Evolutionary conservation across 192 early-diverging fungal species (phyloP), one percentile per base, ranked within the genome.

Genomic region (Cetraspora pellucida): DNA sequence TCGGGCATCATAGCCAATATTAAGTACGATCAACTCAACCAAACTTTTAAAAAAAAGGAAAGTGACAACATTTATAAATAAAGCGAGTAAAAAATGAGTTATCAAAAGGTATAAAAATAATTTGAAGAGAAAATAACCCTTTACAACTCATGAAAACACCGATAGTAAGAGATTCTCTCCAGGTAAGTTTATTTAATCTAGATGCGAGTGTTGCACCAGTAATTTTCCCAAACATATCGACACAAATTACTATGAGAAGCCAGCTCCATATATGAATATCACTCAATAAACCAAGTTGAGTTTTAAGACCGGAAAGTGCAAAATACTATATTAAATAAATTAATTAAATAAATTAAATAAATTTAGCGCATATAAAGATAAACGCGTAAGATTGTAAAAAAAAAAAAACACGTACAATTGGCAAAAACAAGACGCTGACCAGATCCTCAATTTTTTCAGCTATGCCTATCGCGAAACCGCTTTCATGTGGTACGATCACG

Each of bases 131-230:
- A 31, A 69, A 55, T 57, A 75, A 83, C 81, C 95, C 96, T 83
- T 97, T 97, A 78, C 93, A 94, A 86, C 95, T 97, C 96, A 98
- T 97, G 59, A 98, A 81, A 58, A 95, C 78, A 1, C 97, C 97
- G 54, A 97, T 87, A 0, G 94, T 87, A 14, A 92, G 81, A 1
- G 94, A 94, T 77, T 98, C 95, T 76, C 94, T 87, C 90, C 90
- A 93, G 23, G 87, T 86, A 72, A 95, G 88, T 16, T 90, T 91
- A 46, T 83, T 85, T 17, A 93, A 57, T 45, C 86, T 85, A 7
- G 94, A 91, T 0, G 93, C 90, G 8, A 85, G 11, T 0, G 89
- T 89, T 55, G 93, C 94, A 23, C 95, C 95, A n/a, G 89, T 80
- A 69, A 97, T 90, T 81, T 97, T 97, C 3, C 96, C 96, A 61